Base-by-base conservation (phyloP, 2,329 filamentous ascomycete species). In the Hymenoscyphus occultus region DNA sequence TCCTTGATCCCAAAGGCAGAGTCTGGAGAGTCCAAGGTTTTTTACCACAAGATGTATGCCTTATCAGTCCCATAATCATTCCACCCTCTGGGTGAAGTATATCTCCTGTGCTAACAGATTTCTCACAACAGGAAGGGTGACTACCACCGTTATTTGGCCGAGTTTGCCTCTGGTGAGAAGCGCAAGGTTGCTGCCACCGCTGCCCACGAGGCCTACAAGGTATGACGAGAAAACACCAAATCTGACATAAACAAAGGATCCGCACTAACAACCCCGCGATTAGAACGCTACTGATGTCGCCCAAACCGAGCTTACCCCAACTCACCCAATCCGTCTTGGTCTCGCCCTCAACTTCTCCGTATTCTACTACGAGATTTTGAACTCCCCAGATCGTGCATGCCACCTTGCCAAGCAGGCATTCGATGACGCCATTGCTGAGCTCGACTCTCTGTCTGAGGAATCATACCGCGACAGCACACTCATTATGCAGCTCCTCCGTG, bases 331-430 rank as follows among this genome's bases (percentile, higher is more conserved):
- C 84, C 93, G 94, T 77, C 92, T 98, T 72, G 94, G 94, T 80
- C 90, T 98, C 76, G 94, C 94, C 73, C 89, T 98, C 74, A 98
- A 97, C 90, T 97, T 98, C 88, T 97, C 93, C 71, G 94, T 97
- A 76, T 97, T 97, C 86, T 97, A 97, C 88, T 97, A 97, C 82
- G 95, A 97, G 87, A 97, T 97, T 79, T 85, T 97, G 78, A 98
- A 97, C 90, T 96, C 93, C 42, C 94, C 93, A 76, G 93, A 97
- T 82, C 92, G 91, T 78, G 94, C 94, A 77, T 98, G 94, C 88
- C 94, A 98, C 80, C 89, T 98, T 73, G 94, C 94, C 81, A 98
- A 98, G 89, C 94, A 98, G 85, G 94, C 95, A 60, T 98, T 98
- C 77, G 94, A 98, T 79, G 94, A 97, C 80, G 94, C 94, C 76